Base-by-base conservation (phyloP, 257 asterid species). In the Anisodus tanguticus region DNA sequence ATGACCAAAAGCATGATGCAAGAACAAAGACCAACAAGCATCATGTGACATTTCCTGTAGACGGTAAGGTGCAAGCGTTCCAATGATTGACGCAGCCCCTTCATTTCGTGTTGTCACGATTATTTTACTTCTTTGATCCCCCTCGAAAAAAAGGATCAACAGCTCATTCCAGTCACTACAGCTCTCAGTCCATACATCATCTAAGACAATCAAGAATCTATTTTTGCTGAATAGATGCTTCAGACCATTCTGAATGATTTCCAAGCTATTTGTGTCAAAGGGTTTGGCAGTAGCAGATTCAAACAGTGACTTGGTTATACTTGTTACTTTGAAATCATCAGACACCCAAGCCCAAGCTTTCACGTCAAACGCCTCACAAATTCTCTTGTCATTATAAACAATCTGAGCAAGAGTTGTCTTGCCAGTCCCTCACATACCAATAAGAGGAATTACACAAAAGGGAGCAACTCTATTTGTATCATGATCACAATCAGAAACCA, bases 371-470 rank as follows among this genome's bases (percentile, higher is more conserved):
- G 79, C 84, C 53, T 88, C 90, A 82, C 82, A 82, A 22, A 88
- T 86, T 66, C 91, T 88, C 78, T 59, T 15, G 81, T 90, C 92
- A 55, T 89, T 90, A 84, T 89, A 90, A 80, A 90, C 86, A 60
- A 87, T 80, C 80, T 74, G 91, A 81, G 90, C 89, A 62, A 88
- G 87, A 79, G 91, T 87, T n/a, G 93, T 88, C 84, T 90, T 90
- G 17, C 93, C 92, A 37, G 88, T 85, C 85, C 93, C 91, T 54
- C 90, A 90, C 93, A 90, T 87, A 37, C 93, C 93, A 66, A 90
- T 16, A 81, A 90, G 82, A 35, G 93, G 89, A 71, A 90, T 39
- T 55, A 88, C 80, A 59, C 4, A 47, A 37, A 74, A 43, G 37
- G 74, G 69, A 43, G 49, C 15, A 77, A 59, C 31, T 59, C 68